Base-by-base conservation (phyloP, 78 protist genomes). In the Goniomonas avonlea region DNA sequence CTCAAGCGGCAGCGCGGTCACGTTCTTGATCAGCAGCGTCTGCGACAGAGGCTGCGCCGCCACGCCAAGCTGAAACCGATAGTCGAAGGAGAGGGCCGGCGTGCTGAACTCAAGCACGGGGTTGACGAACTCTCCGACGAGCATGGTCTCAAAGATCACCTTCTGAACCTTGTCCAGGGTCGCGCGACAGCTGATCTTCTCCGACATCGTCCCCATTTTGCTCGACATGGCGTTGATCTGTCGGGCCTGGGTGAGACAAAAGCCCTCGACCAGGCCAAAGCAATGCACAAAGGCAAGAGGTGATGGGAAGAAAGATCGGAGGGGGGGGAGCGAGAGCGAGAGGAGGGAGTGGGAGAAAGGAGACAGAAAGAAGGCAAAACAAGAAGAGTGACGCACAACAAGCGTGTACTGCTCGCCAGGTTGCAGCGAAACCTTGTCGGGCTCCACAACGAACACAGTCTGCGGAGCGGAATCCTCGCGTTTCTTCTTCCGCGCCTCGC, bases 1-100 rank as follows among this genome's bases (percentile, higher is more conserved):
- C 75, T 37, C 40, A 23, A 87, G 83, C 25, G 81, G 76, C 55
- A 87, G 74, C 56, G 76, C 34, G 37, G 80, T 48, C 20, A 50
- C 39, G 85, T 86, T 86, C 18, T 3, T 41, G 27, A 86, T 39
- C 23, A 48, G 48, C 55, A 79, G 71, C 9, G 63, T 41, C 69
- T 32, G 0, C 45, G 34, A 70, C 41, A 4, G 63, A 7, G 61
- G 0, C 20, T 7, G 55, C 2, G 11, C 5, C 39, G 2, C 53
- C 55, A 27, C 63, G 32, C 37, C 23, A 40, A 11, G 63, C 45
- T 58, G 50, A 66, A 21, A 79, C 38, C 2, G 8, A 66, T 74
- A 79, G 27, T 1, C 61, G 79, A 70, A 79, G 60, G 0, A 8
- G 40, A 87, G 37, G 21, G 27, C 5, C 32, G 45, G 21, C 20